Percentiles rank a stretch among this genome's conserved stretches.
Evolutionary conservation across 345 rosid species (phyloP).

Genomic region (Firmiana major): DNA sequence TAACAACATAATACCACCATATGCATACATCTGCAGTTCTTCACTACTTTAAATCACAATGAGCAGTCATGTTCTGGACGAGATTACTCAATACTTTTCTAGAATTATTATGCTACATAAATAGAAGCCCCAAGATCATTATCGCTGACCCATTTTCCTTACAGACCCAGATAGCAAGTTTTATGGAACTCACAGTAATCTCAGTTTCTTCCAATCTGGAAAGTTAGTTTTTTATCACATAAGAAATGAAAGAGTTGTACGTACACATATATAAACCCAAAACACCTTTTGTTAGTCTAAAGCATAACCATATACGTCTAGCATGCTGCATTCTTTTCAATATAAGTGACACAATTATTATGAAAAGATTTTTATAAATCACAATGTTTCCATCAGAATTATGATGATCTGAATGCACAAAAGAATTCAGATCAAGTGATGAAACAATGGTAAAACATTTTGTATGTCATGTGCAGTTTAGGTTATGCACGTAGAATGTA

Average conservation of each 20-base stretch:
- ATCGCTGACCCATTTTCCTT: neutral
- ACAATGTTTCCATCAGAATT: neutral
- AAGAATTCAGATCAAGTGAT: neutral
- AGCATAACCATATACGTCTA: neutral
- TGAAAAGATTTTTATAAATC: neutral
- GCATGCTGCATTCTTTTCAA: neutral
- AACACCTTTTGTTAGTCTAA: neutral
- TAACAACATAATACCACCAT: neutral
- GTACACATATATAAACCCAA: neutral
- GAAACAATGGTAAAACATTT: neutral
- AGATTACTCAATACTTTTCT: neutral
- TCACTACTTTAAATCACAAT: neutral
- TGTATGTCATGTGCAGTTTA: neutral
- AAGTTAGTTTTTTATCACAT: neutral
- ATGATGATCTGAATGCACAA: neutral
- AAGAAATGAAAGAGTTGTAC: neutral
- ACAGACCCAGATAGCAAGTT: neutral
- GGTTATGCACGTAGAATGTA: neutral
- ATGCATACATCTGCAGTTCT: neutral
- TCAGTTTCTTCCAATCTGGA: neutral
- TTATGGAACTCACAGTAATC: neutral
- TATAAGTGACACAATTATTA: neutral
- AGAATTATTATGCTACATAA: neutral
- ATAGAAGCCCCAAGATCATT: neutral
- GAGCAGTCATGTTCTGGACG: neutral